Percentiles rank a stretch among this genome's conserved stretches.
Evolutionary conservation across 495 filamentous ascomycete genomes (phyloP).

Genomic region (Recurvomyces mirabilis): DNA sequence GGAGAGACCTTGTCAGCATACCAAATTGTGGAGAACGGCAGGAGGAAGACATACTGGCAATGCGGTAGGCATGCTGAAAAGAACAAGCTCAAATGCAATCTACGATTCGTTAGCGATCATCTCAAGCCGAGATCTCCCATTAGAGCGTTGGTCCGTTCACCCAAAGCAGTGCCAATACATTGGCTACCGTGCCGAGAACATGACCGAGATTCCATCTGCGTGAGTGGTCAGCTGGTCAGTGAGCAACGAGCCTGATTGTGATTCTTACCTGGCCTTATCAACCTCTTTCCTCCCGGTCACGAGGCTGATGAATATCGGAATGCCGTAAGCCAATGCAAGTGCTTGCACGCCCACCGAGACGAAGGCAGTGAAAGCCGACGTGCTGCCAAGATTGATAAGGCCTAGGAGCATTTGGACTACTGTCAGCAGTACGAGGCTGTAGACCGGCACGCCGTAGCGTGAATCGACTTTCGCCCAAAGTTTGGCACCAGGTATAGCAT

Average conservation of each 20-base stretch:
- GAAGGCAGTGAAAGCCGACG: conserved; percentile 11
- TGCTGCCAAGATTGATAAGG: conserved; percentile 10
- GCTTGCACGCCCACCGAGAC: conserved; percentile 13
- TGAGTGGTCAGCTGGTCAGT: neutral
- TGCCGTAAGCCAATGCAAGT: conserved; percentile 9
- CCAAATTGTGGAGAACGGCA: neutral
- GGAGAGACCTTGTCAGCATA: neutral
- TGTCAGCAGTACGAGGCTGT: conserved; percentile 3
- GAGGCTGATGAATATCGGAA: conserved; percentile 13
- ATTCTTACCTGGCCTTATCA: conserved; percentile 1
- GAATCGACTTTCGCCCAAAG: conserved; percentile 10
- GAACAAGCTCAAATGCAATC: conserved; percentile 11
- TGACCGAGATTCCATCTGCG: conserved; percentile 10
- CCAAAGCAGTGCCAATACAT: conserved; percentile 9
- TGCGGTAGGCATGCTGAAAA: conserved; percentile 13
- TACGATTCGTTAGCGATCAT: too few species aligned
- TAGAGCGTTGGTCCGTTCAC: too few species aligned
- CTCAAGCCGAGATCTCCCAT: too few species aligned
- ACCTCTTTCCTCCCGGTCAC: conserved; percentile 8
- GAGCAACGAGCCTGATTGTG: neutral
- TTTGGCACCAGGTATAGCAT: conserved; percentile 14
- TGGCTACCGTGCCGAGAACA: conserved; percentile 3
- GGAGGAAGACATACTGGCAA: conserved; percentile 1
- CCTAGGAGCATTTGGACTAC: conserved; percentile 9
- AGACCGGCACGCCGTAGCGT: conserved; percentile 6